phyloP scores from a whole-genome alignment of 441 rosid species.

The Arabidopsis hybrid region DNA sequence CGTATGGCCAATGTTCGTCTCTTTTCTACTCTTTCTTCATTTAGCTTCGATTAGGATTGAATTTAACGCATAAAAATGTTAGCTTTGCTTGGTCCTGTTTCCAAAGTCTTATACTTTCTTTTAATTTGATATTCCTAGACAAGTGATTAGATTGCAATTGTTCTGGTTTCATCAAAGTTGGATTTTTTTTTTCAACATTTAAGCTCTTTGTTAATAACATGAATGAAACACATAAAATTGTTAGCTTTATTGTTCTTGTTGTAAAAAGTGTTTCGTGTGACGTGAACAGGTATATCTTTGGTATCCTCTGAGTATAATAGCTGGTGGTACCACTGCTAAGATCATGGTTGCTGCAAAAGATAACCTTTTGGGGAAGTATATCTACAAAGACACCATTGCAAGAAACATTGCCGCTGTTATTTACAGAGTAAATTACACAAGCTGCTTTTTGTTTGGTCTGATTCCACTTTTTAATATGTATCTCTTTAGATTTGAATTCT shows the following conservation, averaged over 20 bases:
- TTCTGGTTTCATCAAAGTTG: background rate
- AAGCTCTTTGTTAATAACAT: background rate
- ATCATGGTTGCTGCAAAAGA: constrained; percentile 96
- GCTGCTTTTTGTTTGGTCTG: background rate
- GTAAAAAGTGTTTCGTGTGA: constrained; percentile 2
- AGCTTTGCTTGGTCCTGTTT: background rate
- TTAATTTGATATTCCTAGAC: background rate
- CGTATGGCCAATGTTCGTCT: constrained; percentile 82
- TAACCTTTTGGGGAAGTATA: constrained; percentile 86
- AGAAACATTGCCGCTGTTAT: constrained; percentile 93
- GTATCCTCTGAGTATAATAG: constrained; percentile 85
- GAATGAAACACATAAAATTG: background rate
- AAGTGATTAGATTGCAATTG: background rate
- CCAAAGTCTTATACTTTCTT: background rate
- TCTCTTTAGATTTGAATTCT: constrained; percentile 15
- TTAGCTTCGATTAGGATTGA: background rate
- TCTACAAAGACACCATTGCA: constrained; percentile 88
- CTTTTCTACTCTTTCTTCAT: constrained; percentile 19
- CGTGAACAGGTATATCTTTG: constrained; percentile 75
- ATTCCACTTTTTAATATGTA: background rate
- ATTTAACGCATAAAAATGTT: background rate
- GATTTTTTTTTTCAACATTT: background rate
- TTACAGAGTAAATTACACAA: constrained; percentile 56
- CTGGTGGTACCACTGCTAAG: constrained; percentile 95
- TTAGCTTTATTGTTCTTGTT: constrained; percentile 7